A percentile compares a stretch with the other conserved stretches of the same genome.
Evolutionary conservation across 2,329 filamentous ascomycete genomes (phyloP).

Genomic region (Neofusicoccum umdonicola): DNA sequence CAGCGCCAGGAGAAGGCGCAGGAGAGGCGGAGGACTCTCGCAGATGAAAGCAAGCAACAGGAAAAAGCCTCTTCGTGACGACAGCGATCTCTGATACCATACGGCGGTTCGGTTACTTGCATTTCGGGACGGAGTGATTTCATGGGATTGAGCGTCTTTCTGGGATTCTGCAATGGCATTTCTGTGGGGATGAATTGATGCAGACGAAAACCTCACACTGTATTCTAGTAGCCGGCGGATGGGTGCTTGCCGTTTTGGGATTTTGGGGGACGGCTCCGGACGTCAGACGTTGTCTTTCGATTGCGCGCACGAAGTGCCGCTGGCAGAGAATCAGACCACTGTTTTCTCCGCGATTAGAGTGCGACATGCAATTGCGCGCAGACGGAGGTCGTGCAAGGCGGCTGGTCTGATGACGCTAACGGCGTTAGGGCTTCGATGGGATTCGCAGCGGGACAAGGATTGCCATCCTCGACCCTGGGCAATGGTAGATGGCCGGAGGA

Average conservation of each 20-base stretch:
- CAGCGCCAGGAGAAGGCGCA: slow-evolving; percentile 77
- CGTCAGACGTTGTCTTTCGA: neutral
- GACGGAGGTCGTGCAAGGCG: neutral
- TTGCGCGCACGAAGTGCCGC: neutral
- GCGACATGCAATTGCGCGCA: neutral
- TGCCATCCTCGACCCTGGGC: neutral
- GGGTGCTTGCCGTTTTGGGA: slow-evolving; percentile 12
- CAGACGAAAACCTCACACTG: slow-evolving; percentile 9
- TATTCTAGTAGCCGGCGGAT: slow-evolving; percentile 17
- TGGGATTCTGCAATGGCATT: slow-evolving; percentile 15
- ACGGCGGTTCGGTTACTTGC: slow-evolving; percentile 19
- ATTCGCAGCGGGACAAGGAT: slow-evolving; percentile 7
- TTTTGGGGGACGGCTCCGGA: slow-evolving; percentile 5
- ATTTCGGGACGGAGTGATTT: slow-evolving; percentile 19
- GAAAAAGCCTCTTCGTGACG: slow-evolving; percentile 23
- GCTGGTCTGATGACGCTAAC: neutral
- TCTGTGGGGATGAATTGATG: slow-evolving; percentile 15
- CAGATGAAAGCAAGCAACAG: slow-evolving; percentile 26
- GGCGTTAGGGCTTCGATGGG: neutral
- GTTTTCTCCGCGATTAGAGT: neutral
- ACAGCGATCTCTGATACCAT: slow-evolving; percentile 17
- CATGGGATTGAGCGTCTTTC: slow-evolving; percentile 17
- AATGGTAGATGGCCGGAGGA: neutral
- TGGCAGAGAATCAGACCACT: slow-evolving; percentile 10
- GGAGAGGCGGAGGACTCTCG: slow-evolving; percentile 43